phyloP scores from a whole-genome alignment of 1,284 basidiomycete genomes.

The Fomitopsis betulina region DNA sequence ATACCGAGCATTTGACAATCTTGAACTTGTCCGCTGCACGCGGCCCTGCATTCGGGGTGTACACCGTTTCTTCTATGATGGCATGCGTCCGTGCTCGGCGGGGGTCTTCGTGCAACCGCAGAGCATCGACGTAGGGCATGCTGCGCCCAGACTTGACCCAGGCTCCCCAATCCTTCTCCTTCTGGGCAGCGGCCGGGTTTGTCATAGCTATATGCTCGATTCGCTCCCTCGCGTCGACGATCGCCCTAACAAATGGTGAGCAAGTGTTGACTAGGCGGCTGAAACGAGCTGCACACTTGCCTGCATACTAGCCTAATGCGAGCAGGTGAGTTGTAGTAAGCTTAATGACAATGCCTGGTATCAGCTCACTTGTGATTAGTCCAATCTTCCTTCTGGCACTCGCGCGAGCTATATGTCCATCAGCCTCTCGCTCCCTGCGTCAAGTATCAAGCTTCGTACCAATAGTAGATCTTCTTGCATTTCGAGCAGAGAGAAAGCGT shows the following conservation, averaged over 20 bases:
- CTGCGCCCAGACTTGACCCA: slow-evolving; percentile 7
- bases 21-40: neutral
- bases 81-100: neutral
- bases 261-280: neutral
- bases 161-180: slow-evolving; percentile 8
- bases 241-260: neutral
- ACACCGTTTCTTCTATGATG: neutral
- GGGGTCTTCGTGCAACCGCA: neutral
- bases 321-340: neutral
- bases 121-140: slow-evolving; percentile 2
- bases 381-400: slow-evolving; percentile 20
- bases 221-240: neutral
- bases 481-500: slow-evolving; percentile 13
- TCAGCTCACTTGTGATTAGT: slow-evolving; percentile 14
- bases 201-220: neutral
- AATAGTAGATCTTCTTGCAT: slow-evolving; percentile 18
- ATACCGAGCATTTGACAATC: neutral
- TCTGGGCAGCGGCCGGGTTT: slow-evolving; percentile 7
- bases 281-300: neutral
- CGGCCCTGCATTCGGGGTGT: neutral
- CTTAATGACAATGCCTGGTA: neutral
- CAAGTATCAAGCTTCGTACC: slow-evolving; percentile 9
- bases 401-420: slow-evolving; percentile 11
- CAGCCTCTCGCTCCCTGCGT: neutral
- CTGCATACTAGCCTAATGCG: neutral